Evolutionary conservation across 202 grass and related monocot species (phyloP).

Genomic region (Musa balbisiana): DNA sequence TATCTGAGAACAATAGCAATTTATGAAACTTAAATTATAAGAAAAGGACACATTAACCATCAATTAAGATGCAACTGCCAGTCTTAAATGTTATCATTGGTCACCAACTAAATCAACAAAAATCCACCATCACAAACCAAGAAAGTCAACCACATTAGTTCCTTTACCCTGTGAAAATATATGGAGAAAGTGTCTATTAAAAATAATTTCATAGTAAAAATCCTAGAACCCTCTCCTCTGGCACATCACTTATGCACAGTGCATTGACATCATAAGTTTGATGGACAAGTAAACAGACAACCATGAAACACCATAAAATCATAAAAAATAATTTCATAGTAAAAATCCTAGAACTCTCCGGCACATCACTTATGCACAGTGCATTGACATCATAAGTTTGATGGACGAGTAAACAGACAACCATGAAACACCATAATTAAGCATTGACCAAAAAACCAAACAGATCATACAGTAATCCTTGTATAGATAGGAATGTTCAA

Average conservation of each 20-base stretch:
- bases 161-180: not conserved
- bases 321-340: not conserved
- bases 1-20: conserved; percentile 6
- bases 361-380: too few relatives aligned
- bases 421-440: too few relatives aligned
- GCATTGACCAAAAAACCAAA: too few relatives aligned
- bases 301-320: too few relatives aligned
- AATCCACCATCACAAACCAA: not conserved
- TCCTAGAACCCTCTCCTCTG: not conserved
- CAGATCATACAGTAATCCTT: not conserved
- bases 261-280: too few relatives aligned
- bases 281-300: too few relatives aligned
- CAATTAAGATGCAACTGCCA: too few relatives aligned
- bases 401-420: too few relatives aligned
- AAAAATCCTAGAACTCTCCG: not conserved
- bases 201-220: not conserved
- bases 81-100: not conserved
- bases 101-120: not conserved
- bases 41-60: too few relatives aligned
- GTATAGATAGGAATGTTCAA: not conserved
- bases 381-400: too few relatives aligned
- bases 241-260: too few relatives aligned
- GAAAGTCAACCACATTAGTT: not conserved
- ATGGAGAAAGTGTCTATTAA: not conserved
- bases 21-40: too few relatives aligned